Base-by-base conservation (phyloP, 2,329 filamentous ascomycete species). In the Pestalotiopsis sp. region DNA sequence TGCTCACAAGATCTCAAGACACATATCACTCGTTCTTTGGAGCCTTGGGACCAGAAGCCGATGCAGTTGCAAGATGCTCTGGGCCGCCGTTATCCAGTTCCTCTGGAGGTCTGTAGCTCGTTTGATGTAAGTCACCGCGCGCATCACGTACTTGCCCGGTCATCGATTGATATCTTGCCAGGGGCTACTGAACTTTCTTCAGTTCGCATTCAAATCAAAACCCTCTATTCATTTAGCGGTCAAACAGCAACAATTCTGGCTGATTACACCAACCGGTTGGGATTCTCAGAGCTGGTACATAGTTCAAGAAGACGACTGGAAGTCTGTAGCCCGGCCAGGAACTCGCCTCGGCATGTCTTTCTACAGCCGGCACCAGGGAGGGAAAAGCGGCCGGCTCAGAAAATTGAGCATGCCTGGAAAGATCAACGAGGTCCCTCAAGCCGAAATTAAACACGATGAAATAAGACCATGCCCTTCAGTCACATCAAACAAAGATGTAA, bases 201-300 rank as follows among this genome's bases (percentile, higher is more conserved):
- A 52, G 2, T 52, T 2, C 12, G 45, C 45, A 5, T 52, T 52
- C 0, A 23, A 52, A 9, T 52, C 45, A 1, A 6, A 52, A 1
- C 2, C 1, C 0, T 23, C 2, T 2, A 12, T 52, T 1, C 0
- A 52, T 2, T 52, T 1, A 20, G n/a, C 5, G 2, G 7, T 52
- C 17, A 2, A 52, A 0, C 45, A 52, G 1, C 45, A 52, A 2
- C 45, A n/a, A 52, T 52, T 52, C 45, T 52, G 45, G 45, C 45
- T 52, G 17, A 52, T 52, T 2, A 52, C 45, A 1, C 45, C 45
- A 6, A 52, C 20, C 0, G 9, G 2, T 7, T 12, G n/a, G n/a
- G n/a, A 52, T 23, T 2, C 45, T 1, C 7, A n/a, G 23, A 23
- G 45, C 17, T 52, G 45, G 45, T 12, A 3, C 1, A 2, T 52